These are phyloP conservation scores for Xylaria sp. DNA, from an alignment of 2,329 filamentous ascomycete genomes.

Conservation along the genomic window DNA sequence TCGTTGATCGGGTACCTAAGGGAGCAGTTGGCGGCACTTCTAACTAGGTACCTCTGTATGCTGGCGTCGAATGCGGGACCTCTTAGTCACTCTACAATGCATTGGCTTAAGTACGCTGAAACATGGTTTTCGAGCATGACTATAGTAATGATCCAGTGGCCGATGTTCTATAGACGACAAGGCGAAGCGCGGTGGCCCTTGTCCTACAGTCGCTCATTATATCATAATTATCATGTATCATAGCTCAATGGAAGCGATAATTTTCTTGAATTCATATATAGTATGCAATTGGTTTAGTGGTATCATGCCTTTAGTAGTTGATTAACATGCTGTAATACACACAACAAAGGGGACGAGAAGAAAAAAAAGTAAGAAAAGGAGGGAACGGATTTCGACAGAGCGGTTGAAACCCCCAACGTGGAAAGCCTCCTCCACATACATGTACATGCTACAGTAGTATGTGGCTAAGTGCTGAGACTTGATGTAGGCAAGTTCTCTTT, in stretches of 20 bases:
- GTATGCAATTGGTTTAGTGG: constrained; percentile 50
- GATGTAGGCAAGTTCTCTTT: constrained; percentile 5
- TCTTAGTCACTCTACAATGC: neutral
- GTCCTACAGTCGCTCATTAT: neutral
- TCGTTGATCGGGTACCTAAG: no score
- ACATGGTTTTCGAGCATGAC: neutral
- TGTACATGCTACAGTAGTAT: constrained; percentile 8
- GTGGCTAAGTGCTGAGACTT: neutral
- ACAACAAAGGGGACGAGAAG: constrained; percentile 37
- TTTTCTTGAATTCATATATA: constrained; percentile 50
- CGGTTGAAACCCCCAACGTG: neutral
- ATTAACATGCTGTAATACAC: constrained; percentile 44
- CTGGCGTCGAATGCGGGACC: neutral
- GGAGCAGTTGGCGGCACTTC: neutral
- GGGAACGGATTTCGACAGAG: neutral
- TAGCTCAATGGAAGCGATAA: constrained; percentile 1
- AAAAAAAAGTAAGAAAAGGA: constrained; percentile 8
- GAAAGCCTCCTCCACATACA: constrained; percentile 2
- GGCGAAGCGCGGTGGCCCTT: neutral
- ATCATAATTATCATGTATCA: neutral
- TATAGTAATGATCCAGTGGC: neutral
- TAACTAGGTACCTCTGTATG: neutral
- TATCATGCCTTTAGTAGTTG: constrained; percentile 50
- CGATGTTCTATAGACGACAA: neutral
- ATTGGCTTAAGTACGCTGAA: neutral